Conservation (phyloP, 2,329 filamentous ascomycete genomes). For the Calonectria leucothoes region DNA sequence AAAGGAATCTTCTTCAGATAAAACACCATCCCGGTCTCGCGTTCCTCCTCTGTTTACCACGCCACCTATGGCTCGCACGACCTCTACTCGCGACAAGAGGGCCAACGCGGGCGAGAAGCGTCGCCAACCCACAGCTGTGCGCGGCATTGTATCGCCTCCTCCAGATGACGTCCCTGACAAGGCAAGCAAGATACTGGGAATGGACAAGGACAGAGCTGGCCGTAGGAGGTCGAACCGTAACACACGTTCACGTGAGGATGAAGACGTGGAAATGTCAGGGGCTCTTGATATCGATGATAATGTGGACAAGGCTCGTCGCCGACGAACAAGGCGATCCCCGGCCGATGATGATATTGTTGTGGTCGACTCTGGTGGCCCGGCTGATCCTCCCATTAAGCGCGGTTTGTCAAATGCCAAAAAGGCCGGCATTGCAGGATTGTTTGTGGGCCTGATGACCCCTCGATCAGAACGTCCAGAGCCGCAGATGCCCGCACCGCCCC, state of each 20-base stretch:
- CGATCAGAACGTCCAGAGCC: conserved; percentile 53
- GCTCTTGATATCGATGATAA: conserved; percentile 52
- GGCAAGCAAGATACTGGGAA: conserved; percentile 81
- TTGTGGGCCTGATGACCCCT: conserved; percentile 68
- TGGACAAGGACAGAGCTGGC: conserved; percentile 51
- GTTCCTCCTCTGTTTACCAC: conserved; percentile 75
- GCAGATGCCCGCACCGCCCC: conserved; percentile 38
- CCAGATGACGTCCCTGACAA: conserved; percentile 78
- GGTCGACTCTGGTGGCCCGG: conserved; percentile 48
- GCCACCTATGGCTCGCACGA: conserved; percentile 75
- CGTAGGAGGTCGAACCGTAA: conserved; percentile 59
- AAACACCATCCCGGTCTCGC: conserved; percentile 65
- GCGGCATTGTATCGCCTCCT: conserved; percentile 77
- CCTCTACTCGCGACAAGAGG: conserved; percentile 75
- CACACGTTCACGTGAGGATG: conserved; percentile 38
- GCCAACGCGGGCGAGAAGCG: conserved; percentile 67
- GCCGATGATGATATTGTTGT: conserved; percentile 55
- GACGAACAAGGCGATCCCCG: conserved; percentile 45
- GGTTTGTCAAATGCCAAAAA: conserved; percentile 58
- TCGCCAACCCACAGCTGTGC: conserved; percentile 74
- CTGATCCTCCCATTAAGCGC: conserved; percentile 49
- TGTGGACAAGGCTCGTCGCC: conserved; percentile 46
- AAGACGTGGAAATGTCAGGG: conserved; percentile 63
- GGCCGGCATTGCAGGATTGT: conserved; percentile 67
- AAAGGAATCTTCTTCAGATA: conserved; percentile 81